phyloP scores from a whole-genome alignment of 495 filamentous ascomycete genomes.

The Neurospora sp. region DNA sequence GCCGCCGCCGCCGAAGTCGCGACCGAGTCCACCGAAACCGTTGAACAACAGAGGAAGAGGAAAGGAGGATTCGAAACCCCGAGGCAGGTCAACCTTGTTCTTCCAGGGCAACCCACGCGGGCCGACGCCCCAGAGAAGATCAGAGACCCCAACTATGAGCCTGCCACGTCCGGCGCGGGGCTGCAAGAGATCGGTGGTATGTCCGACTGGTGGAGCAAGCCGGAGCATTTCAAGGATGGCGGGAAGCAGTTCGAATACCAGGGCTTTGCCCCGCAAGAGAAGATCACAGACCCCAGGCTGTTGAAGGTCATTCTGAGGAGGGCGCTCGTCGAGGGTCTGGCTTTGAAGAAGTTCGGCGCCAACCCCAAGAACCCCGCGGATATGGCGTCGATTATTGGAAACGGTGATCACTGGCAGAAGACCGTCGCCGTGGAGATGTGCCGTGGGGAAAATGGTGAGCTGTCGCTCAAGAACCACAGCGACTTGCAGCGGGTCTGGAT shows the following conservation, averaged over 20 bases:
- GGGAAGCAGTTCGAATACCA: constrained; percentile 19
- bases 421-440: constrained; percentile 9
- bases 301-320: constrained; percentile 41
- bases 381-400: not conserved
- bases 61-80: not conserved
- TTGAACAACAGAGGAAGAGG: not conserved
- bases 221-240: constrained; percentile 29
- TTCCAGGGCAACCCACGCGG: constrained; percentile 2
- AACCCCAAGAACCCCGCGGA: constrained; percentile 14
- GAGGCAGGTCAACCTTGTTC: constrained; percentile 13
- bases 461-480: constrained; percentile 10
- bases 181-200: constrained; percentile 48
- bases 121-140: constrained; percentile 15
- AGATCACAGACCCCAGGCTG: constrained; percentile 26
- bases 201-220: constrained; percentile 38
- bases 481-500: constrained; percentile 1
- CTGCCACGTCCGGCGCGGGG: constrained; percentile 46
- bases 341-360: constrained; percentile 32
- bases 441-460: constrained; percentile 13
- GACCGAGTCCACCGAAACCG: not conserved
- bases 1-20: not conserved
- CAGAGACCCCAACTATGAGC: constrained; percentile 39
- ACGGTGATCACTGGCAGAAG: not conserved
- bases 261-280: constrained; percentile 29
- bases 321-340: constrained; percentile 52